A percentile compares a stretch with the other conserved stretches of the same genome.
These are phyloP conservation scores for Candida sp. DNA, from an alignment of 1,139 yeast genomes.

Conservation along the genomic window DNA sequence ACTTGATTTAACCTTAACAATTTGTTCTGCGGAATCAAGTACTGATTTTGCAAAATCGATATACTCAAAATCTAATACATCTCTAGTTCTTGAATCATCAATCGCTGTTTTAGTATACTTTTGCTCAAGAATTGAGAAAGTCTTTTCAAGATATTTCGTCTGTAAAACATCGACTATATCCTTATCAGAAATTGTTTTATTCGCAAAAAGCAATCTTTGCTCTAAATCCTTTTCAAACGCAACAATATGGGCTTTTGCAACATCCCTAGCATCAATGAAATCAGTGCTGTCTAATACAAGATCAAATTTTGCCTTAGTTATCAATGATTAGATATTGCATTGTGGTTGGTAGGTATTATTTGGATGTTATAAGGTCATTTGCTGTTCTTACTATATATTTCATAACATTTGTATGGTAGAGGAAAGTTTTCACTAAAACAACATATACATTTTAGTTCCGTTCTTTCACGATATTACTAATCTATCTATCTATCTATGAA, in stretches of 20 bases:
- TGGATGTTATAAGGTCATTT: too few species aligned
- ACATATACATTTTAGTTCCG: too few species aligned
- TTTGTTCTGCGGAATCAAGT: conserved; percentile 43
- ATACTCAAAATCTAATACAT: conserved; percentile 33
- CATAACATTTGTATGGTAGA: too few species aligned
- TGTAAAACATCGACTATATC: conserved; percentile 30
- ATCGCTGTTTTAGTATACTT: too few species aligned
- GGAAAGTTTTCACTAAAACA: too few species aligned
- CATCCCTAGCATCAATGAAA: conserved; percentile 33
- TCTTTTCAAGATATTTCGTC: conserved; percentile 18
- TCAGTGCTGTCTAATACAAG: conserved; percentile 17
- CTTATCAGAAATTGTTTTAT: conserved; percentile 35
- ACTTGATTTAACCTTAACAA: conserved; percentile 25
- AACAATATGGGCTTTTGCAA: conserved; percentile 29
- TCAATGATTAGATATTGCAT: conserved; percentile 1
- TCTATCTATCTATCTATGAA: neutral
- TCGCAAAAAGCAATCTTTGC: conserved; percentile 20
- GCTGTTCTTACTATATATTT: too few species aligned
- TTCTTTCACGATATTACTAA: too few species aligned
- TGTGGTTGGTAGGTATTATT: too few species aligned
- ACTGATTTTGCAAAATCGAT: conserved; percentile 32
- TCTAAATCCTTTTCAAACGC: conserved; percentile 24
- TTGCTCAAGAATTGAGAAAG: conserved; percentile 33
- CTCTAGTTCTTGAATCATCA: too few species aligned
- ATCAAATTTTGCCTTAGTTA: conserved; percentile 12